A percentile compares a stretch with the other conserved stretches of the same genome.
phyloP scores from a whole-genome alignment of 768 basidiomycete species.

The Collybia sordida region DNA sequence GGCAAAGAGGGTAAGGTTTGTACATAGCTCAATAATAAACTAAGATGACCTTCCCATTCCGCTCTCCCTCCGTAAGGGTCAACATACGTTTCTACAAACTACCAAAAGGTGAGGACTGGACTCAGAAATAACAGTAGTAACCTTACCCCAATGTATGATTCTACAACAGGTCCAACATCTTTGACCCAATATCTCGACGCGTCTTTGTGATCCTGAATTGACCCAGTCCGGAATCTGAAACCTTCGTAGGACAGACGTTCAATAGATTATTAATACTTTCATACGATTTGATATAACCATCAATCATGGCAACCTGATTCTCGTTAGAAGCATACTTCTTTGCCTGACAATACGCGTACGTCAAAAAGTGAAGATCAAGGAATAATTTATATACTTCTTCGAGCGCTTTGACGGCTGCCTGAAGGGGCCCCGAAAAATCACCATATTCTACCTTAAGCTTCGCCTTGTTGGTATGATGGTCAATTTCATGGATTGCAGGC shows the following conservation, averaged over 20 bases:
- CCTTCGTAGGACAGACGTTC: background rate
- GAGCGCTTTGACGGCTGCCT: constrained; percentile 54
- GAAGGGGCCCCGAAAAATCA: constrained; percentile 63
- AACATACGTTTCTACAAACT: constrained; percentile 83
- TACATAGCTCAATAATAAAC: background rate
- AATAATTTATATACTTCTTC: constrained; percentile 43
- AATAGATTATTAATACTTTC: constrained; percentile 12
- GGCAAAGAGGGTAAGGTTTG: constrained; percentile 7
- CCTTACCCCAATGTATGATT: constrained; percentile 76
- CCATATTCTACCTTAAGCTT: constrained; percentile 72
- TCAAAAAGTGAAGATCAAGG: background rate
- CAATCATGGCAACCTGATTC: constrained; percentile 72
- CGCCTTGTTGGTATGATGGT: constrained; percentile 37
- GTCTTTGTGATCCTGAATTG: constrained; percentile 76
- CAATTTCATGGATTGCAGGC: constrained; percentile 43
- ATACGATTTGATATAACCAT: constrained; percentile 77
- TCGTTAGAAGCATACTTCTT: constrained; percentile 73
- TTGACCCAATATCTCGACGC: constrained; percentile 83
- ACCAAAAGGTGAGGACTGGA: background rate
- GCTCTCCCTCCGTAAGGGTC: constrained; percentile 91
- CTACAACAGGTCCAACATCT: constrained; percentile 84
- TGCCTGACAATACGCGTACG: constrained; percentile 44
- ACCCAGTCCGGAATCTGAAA: constrained; percentile 72
- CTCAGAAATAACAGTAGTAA: background rate
- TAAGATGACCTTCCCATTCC: constrained; percentile 79